Base-by-base conservation (phyloP, 2,329 filamentous ascomycete genomes). In the Colletotrichum brevisporum region DNA sequence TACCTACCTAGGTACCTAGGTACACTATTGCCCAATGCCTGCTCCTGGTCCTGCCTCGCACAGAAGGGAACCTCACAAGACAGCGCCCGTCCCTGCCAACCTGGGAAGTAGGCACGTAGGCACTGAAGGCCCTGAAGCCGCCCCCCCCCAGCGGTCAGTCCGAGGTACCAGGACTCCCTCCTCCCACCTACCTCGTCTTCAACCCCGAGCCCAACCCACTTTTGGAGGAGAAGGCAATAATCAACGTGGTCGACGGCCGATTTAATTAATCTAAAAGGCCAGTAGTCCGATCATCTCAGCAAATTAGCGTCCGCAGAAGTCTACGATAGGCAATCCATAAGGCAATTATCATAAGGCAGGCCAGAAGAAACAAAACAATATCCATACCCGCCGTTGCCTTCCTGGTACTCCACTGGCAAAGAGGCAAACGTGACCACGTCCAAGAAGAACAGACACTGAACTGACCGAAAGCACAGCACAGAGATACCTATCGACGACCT, bases 191-290 rank as follows among this genome's bases (percentile, higher is more conserved):
- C 31, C 8, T 8, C 31, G 10, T 8, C 8, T 36, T 36, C 8
- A 8, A 10, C 31, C 8, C 31, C 31, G 10, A 36, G 8, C 10
- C 26, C 59, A 52, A 6, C 56, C 64, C 65, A 66, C 66, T 66
- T 66, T 66, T 55, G 45, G 62, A 56, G 62, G 61, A 66, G 66
- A 65, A 26, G 54, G 41, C 62, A 27, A 56, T 45, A 51, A 47
- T 58, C 50, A 51, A 47, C 27, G 24, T 62, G 50, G 36, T 31
- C 54, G 45, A 45, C 10, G 54, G 50, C 51, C 31, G 61, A 69
- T 60, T 69, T 56, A 66, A 56, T 66, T 51, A 55, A 66, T 60
- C 43, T 60, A 36, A 36, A 36, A 36, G 31, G 31, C 3, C 31
- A 36, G 31, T 36, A 69, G 48, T 41, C 36, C 31, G 36, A 41